phyloP scores from a whole-genome alignment of 1,284 basidiomycete genomes.

The Cutaneotrichosporon cavernicola region DNA sequence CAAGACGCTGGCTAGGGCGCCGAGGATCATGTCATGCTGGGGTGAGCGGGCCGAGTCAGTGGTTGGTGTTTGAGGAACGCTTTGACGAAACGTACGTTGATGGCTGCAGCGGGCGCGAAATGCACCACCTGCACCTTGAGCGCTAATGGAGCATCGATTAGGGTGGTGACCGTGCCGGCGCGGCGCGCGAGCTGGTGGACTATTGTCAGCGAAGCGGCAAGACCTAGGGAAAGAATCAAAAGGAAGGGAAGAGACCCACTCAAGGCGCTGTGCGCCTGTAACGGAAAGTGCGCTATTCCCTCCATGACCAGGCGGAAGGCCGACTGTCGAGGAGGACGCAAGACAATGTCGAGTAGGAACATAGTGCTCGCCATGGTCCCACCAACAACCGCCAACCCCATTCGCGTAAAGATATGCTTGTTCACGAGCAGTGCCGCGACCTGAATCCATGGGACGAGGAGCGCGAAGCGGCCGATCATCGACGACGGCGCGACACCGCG shows the following conservation, averaged over 20 bases:
- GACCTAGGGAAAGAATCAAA: too few species aligned
- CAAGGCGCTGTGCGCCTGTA: not conserved
- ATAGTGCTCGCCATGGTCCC: not conserved
- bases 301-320: not conserved
- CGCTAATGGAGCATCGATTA: too few species aligned
- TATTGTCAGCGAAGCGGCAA: not conserved
- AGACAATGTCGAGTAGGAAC: not conserved
- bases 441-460: not conserved
- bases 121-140: not conserved
- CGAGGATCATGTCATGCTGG: not conserved
- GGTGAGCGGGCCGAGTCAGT: not conserved
- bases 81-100: not conserved
- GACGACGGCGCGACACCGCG: not conserved
- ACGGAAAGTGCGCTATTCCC: not conserved
- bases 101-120: not conserved
- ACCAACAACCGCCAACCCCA: not conserved
- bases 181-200: not conserved
- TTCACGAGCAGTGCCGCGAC: not conserved
- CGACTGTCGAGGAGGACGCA: not conserved
- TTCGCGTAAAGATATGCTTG: not conserved
- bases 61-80: not conserved
- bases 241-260: not conserved
- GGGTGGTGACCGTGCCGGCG: not conserved
- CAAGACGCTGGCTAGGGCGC: not conserved
- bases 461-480: not conserved